phyloP scores from a whole-genome alignment of 1,139 yeast genomes.

The Geotrichum phurueaensis region DNA sequence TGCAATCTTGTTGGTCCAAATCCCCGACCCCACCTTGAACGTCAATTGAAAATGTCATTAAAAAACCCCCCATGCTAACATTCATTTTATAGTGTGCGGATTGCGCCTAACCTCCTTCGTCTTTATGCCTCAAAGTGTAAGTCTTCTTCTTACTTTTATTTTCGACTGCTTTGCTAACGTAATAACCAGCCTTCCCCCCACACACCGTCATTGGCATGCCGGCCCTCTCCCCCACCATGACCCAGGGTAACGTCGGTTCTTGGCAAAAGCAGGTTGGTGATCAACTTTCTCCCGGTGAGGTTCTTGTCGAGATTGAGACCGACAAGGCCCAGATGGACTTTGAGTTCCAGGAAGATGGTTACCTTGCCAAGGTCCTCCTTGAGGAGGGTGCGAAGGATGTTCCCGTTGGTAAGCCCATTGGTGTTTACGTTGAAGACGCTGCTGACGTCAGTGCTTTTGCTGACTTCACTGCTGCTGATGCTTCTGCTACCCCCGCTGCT shows the following conservation, averaged over 20 bases:
- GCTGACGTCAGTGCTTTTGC: slow-evolving; percentile 83
- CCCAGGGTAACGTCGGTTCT: slow-evolving; percentile 82
- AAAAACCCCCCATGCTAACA: background rate
- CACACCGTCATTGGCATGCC: slow-evolving; percentile 80
- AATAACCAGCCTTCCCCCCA: slow-evolving; percentile 38
- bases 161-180: slow-evolving; percentile 1
- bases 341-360: slow-evolving; percentile 98
- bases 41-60: background rate
- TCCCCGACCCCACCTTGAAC: slow-evolving; percentile 4
- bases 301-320: slow-evolving; percentile 94
- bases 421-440: slow-evolving; percentile 87
- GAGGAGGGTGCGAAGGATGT: slow-evolving; percentile 85
- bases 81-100: background rate
- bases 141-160: slow-evolving; percentile 10
- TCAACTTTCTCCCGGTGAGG: slow-evolving; percentile 72
- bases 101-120: slow-evolving; percentile 33
- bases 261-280: slow-evolving; percentile 93
- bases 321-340: slow-evolving; percentile 99
- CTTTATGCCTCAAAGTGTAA: slow-evolving; percentile 36
- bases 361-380: slow-evolving; percentile 80
- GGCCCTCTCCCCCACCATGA: slow-evolving; percentile 97
- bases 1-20: slow-evolving; percentile 5
- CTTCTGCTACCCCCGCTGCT: slow-evolving; percentile 51
- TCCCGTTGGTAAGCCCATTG: slow-evolving; percentile 92
- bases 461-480: slow-evolving; percentile 78